phyloP scores from a whole-genome alignment of 768 basidiomycete genomes.

The Paxillus involutus region DNA sequence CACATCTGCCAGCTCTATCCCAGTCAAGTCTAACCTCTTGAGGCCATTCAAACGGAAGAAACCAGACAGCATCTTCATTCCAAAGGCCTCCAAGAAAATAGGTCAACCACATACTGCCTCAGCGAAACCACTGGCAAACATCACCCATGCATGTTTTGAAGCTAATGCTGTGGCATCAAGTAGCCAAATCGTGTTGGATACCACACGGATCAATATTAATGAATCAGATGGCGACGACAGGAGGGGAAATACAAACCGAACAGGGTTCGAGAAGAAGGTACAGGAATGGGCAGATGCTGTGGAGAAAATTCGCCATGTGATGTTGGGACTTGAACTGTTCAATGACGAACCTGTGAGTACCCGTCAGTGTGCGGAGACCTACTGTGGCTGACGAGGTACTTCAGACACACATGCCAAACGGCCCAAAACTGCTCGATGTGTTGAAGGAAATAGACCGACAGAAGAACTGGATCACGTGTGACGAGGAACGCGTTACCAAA shows the following conservation, averaged over 20 bases:
- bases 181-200: neutral
- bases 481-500: constrained; percentile 9
- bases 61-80: neutral
- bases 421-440: constrained; percentile 14
- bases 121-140: neutral
- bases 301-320: neutral
- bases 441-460: constrained; percentile 20
- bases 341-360: constrained; percentile 17
- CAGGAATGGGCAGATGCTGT: constrained; percentile 16
- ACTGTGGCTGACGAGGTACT: neutral
- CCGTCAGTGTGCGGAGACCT: too few species aligned
- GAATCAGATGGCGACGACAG: neutral
- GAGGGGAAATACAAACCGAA: neutral
- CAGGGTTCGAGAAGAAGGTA: neutral
- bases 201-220: neutral
- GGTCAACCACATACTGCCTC: neutral
- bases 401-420: constrained; percentile 3
- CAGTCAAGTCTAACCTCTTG: neutral
- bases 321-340: constrained; percentile 10
- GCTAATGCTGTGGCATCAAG: constrained; percentile 1
- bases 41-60: neutral
- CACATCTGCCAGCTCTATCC: neutral
- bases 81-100: neutral
- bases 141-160: neutral
- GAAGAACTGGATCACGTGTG: constrained; percentile 19